A percentile compares a stretch with the other conserved stretches of the same genome.
phyloP scores from a whole-genome alignment of 495 filamentous ascomycete genomes.

The Aspergillus coremiiformis region DNA sequence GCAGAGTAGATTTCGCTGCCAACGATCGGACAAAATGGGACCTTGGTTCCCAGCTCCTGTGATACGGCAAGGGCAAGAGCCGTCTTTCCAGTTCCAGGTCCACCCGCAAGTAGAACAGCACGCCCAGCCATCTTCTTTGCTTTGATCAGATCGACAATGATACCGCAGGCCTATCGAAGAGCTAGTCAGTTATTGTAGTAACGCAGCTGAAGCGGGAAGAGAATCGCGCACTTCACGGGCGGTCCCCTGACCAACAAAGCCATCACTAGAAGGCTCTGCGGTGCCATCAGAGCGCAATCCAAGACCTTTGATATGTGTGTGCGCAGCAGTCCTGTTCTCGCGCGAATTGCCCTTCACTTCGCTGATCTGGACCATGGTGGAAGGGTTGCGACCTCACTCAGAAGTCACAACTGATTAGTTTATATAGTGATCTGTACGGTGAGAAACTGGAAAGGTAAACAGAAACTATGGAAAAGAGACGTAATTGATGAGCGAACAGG shows the following conservation, averaged over 20 bases:
- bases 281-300: constrained; percentile 76
- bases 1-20: constrained; percentile 95
- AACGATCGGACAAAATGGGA: constrained; percentile 94
- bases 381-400: constrained; percentile 20
- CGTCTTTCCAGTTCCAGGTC: constrained; percentile 94
- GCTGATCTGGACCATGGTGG: constrained; percentile 82
- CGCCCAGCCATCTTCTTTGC: constrained; percentile 95
- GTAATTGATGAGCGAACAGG: not conserved
- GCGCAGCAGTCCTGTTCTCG: constrained; percentile 90
- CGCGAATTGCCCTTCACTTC: constrained; percentile 93
- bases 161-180: constrained; percentile 68
- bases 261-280: constrained; percentile 65
- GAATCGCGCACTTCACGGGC: constrained; percentile 65
- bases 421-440: constrained; percentile 2
- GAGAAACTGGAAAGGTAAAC: constrained; percentile 1
- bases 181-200: not conserved
- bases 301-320: constrained; percentile 94
- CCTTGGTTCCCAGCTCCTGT: constrained; percentile 93
- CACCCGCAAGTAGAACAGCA: constrained; percentile 84
- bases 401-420: constrained; percentile 13
- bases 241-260: constrained; percentile 81
- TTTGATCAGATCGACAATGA: constrained; percentile 90
- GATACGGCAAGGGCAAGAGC: constrained; percentile 89
- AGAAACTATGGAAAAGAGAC: constrained; percentile 6
- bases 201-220: not conserved